Percentiles rank a stretch among this genome's conserved stretches.
These are phyloP conservation scores for Poa annua DNA, from an alignment of 176 grass and related monocot genomes.

Conservation along the genomic window DNA sequence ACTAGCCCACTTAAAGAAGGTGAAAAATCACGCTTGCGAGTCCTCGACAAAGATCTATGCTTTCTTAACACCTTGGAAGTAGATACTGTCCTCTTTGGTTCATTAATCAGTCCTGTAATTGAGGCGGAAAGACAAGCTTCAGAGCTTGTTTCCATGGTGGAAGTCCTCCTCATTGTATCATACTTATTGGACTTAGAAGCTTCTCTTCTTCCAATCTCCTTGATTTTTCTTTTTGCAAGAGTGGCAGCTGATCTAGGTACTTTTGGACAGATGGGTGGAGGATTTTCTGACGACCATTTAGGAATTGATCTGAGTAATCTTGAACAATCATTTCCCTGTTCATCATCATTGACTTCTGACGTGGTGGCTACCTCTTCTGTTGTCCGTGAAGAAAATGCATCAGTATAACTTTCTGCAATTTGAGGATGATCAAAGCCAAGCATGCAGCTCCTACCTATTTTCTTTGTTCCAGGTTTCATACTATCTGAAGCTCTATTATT, in stretches of 20 bases:
- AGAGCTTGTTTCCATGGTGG: conserved; percentile 24
- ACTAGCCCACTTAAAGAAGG: conserved; percentile 39
- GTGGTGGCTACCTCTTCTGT: conserved; percentile 47
- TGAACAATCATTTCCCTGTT: conserved; percentile 39
- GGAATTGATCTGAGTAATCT: conserved; percentile 42
- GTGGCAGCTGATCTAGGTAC: conserved; percentile 60
- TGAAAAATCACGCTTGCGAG: conserved; percentile 51
- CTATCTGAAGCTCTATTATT: conserved; percentile 39
- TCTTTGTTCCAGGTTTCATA: conserved; percentile 19
- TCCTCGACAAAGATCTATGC: conserved; percentile 63
- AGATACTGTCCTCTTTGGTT: conserved; percentile 31
- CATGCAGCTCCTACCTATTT: conserved; percentile 40
- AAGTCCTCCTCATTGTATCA: conserved; percentile 46
- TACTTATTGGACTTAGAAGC: conserved; percentile 46
- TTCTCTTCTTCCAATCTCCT: conserved; percentile 57
- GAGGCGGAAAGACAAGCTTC: conserved; percentile 35
- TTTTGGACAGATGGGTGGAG: conserved; percentile 49
- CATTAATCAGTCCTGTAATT: conserved; percentile 41
- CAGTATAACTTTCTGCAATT: conserved; percentile 34
- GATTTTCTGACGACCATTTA: conserved; percentile 46
- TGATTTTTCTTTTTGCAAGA: conserved; percentile 53
- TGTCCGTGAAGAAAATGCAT: conserved; percentile 51
- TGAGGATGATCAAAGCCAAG: conserved; percentile 45
- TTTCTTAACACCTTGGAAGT: conserved; percentile 68
- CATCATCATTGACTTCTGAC: conserved; percentile 43